These are phyloP conservation scores for Citropsis articulata DNA, from an alignment of 345 rosid species.

Conservation along the genomic window DNA sequence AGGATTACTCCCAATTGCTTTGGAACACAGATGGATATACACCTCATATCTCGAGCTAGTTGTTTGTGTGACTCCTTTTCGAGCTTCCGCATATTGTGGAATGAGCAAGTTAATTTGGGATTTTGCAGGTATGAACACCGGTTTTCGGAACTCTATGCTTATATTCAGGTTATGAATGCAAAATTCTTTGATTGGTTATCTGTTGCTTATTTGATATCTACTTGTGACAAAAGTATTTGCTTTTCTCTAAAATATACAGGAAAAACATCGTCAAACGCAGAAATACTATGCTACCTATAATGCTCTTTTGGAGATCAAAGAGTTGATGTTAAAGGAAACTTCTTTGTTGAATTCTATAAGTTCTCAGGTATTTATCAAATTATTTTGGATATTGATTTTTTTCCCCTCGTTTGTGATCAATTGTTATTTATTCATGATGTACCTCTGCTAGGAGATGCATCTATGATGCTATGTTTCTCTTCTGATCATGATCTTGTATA, in stretches of 20 bases:
- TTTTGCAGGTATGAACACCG: conserved; percentile 70
- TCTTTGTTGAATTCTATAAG: conserved; percentile 75
- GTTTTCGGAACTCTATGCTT: conserved; percentile 65
- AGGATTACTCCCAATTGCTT: not conserved
- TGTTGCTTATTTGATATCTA: not conserved
- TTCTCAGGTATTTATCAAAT: conserved; percentile 54
- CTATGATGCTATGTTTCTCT: not conserved
- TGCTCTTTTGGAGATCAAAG: conserved; percentile 80
- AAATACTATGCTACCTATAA: conserved; percentile 80
- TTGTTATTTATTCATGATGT: not conserved
- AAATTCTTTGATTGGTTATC: not conserved
- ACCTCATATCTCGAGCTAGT: not conserved
- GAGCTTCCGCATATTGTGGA: not conserved
- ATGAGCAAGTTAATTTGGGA: not conserved
- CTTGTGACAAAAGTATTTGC: conserved; percentile 6
- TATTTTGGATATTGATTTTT: not conserved
- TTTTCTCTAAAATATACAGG: conserved; percentile 39
- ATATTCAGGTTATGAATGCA: conserved; percentile 58
- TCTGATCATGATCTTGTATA: not conserved
- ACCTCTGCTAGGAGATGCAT: not conserved
- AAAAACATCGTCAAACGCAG: conserved; percentile 70
- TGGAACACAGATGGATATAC: no score
- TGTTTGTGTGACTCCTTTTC: not conserved
- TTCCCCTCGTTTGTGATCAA: not conserved
- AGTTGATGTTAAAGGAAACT: conserved; percentile 81